phyloP scores from a whole-genome alignment of 768 basidiomycete genomes.

The Clitopilus passeckerianus region DNA sequence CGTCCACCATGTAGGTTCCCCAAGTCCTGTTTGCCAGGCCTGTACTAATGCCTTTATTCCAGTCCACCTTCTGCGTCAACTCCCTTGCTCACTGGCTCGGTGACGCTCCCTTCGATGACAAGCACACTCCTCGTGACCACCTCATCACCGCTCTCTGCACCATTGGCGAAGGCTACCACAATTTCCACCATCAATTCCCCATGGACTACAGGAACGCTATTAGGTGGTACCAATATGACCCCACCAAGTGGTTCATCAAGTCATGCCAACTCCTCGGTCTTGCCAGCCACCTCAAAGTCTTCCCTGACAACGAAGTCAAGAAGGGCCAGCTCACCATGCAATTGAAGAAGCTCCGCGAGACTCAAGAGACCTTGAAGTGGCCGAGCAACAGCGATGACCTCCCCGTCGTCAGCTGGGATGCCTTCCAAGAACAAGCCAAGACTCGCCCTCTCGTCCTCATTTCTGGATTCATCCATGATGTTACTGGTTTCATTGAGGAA shows the following conservation, averaged over 20 bases:
- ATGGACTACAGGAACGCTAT: conserved; percentile 98
- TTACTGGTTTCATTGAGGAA: conserved; percentile 78
- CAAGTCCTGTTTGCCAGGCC: not conserved
- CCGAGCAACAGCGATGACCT: conserved; percentile 72
- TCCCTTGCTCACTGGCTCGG: conserved; percentile 97
- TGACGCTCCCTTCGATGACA: conserved; percentile 90
- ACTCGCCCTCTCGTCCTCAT: conserved; percentile 81
- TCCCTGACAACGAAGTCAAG: conserved; percentile 56
- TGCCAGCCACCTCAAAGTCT: conserved; percentile 66
- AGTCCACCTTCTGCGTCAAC: conserved; percentile 97
- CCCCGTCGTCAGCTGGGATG: conserved; percentile 83
- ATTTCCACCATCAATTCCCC: conserved; percentile 96
- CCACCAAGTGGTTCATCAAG: conserved; percentile 90
- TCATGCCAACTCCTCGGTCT: conserved; percentile 54
- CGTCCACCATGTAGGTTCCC: conserved; percentile 74
- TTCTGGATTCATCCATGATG: conserved; percentile 92
- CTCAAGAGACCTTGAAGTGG: conserved; percentile 76
- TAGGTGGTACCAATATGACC: conserved; percentile 91
- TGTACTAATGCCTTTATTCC: not conserved
- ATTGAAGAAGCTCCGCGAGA: conserved; percentile 77
- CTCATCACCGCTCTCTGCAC: conserved; percentile 85
- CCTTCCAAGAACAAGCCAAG: conserved; percentile 74
- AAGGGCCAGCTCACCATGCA: conserved; percentile 96
- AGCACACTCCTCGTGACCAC: conserved; percentile 90
- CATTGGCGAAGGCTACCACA: conserved; percentile 96